phyloP scores from a whole-genome alignment of 345 rosid species.

The Eucalyptus guilfoylei region DNA sequence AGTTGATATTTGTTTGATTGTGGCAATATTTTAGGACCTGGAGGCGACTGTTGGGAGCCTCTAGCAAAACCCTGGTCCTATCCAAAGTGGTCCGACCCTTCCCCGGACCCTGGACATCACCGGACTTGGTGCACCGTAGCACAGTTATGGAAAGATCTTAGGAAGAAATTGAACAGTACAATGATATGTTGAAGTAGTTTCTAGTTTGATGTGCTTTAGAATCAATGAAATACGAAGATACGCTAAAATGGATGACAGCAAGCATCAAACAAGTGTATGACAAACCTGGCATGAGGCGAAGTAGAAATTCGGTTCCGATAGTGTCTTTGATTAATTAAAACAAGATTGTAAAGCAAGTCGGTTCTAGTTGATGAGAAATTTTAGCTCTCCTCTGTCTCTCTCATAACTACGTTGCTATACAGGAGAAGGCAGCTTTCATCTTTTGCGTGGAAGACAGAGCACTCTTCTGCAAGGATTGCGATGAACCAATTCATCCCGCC shows the following conservation, averaged over 20 bases:
- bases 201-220: background rate
- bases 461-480: constrained; percentile 78
- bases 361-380: background rate
- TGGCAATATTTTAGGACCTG: background rate
- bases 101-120: background rate
- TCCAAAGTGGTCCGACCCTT: background rate
- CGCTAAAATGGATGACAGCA: background rate
- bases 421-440: constrained; percentile 96
- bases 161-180: background rate
- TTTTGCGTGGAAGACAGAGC: constrained; percentile 99
- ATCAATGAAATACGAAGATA: background rate
- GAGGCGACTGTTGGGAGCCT: background rate
- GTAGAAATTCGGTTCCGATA: too few species aligned
- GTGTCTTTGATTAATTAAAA: background rate
- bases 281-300: background rate
- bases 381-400: background rate
- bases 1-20: background rate
- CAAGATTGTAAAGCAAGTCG: background rate
- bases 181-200: background rate
- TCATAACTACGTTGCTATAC: background rate
- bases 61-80: background rate
- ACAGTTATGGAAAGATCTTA: background rate
- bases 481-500: constrained; percentile 67
- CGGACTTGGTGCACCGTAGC: background rate
- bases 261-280: background rate